phyloP scores from a whole-genome alignment of 768 basidiomycete genomes.

The Leccinellum rugosiceps region DNA sequence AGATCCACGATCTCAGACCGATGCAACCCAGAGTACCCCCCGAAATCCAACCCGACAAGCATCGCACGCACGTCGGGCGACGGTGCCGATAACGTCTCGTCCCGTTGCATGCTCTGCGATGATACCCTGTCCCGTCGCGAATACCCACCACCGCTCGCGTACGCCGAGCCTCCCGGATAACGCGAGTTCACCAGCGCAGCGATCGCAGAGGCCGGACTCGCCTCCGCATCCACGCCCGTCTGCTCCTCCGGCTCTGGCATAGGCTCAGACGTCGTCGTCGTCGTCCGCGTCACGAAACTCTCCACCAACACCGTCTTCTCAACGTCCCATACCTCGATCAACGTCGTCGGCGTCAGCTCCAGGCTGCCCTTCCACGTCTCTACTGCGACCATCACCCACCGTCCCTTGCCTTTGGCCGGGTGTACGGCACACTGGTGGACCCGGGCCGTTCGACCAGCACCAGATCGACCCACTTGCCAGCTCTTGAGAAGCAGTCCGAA shows the following conservation, averaged over 20 bases:
- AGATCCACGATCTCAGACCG: slow-evolving; percentile 49
- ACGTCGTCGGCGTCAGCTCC: slow-evolving; percentile 41
- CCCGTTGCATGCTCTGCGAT: slow-evolving; percentile 33
- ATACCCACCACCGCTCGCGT: slow-evolving; percentile 12
- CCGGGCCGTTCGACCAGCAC: slow-evolving; percentile 49
- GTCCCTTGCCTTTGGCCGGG: slow-evolving; percentile 81
- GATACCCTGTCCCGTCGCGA: slow-evolving; percentile 29
- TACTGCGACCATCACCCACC: slow-evolving; percentile 86
- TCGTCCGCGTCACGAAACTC: slow-evolving; percentile 61
- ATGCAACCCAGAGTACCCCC: slow-evolving; percentile 56
- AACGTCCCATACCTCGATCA: slow-evolving; percentile 92
- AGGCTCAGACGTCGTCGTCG: slow-evolving; percentile 42
- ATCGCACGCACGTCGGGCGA: slow-evolving; percentile 68
- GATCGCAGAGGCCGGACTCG: slow-evolving; percentile 69
- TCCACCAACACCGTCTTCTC: slow-evolving; percentile 80
- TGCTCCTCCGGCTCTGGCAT: slow-evolving; percentile 52
- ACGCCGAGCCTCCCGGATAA: slow-evolving; percentile 39
- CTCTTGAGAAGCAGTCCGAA: slow-evolving; percentile 87
- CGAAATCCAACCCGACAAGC: slow-evolving; percentile 74
- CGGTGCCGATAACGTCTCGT: slow-evolving; percentile 42
- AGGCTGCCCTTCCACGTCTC: slow-evolving; percentile 45
- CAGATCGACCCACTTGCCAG: slow-evolving; percentile 71
- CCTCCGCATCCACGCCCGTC: slow-evolving; percentile 53
- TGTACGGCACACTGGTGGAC: slow-evolving; percentile 79
- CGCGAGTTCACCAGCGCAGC: slow-evolving; percentile 74